Evolutionary conservation across 2,329 filamentous ascomycete species (phyloP).

Genomic region (Pezicula neosporulosa): DNA sequence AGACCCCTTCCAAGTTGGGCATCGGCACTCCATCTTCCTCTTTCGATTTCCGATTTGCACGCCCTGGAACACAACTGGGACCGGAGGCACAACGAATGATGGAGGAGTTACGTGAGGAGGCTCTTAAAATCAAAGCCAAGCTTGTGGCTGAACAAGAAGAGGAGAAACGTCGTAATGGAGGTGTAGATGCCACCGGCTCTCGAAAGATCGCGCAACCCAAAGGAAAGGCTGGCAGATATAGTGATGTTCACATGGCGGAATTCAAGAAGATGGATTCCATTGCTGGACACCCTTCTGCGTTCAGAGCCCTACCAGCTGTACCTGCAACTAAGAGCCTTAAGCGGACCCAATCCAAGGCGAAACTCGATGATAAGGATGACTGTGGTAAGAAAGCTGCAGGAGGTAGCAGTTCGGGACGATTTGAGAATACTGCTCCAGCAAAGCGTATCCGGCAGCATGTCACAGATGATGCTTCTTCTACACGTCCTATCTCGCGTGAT

Average conservation of each 20-base stretch:
- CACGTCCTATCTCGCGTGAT: conserved; percentile 55
- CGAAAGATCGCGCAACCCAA: conserved; percentile 80
- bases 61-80: conserved; percentile 54
- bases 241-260: conserved; percentile 78
- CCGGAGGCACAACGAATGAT: conserved; percentile 58
- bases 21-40: conserved; percentile 53
- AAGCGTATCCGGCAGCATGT: conserved; percentile 71
- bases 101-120: conserved; percentile 69
- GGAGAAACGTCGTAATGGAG: conserved; percentile 43
- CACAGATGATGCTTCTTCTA: conserved; percentile 66
- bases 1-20: conserved; percentile 60
- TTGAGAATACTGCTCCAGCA: conserved; percentile 37
- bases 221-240: conserved; percentile 75
- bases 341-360: conserved; percentile 56
- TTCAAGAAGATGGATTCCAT: conserved; percentile 99
- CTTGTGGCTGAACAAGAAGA: conserved; percentile 60
- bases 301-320: conserved; percentile 56
- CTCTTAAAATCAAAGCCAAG: conserved; percentile 65
- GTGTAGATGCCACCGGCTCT: conserved; percentile 37
- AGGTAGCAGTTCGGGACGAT: conserved; percentile 10
- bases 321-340: conserved; percentile 44
- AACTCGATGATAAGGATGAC: conserved; percentile 58
- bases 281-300: conserved; percentile 77
- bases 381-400: conserved; percentile 32
- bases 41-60: conserved; percentile 63